Conservation (phyloP, 1,284 basidiomycete species). For the Laetiporus sulphureus region DNA sequence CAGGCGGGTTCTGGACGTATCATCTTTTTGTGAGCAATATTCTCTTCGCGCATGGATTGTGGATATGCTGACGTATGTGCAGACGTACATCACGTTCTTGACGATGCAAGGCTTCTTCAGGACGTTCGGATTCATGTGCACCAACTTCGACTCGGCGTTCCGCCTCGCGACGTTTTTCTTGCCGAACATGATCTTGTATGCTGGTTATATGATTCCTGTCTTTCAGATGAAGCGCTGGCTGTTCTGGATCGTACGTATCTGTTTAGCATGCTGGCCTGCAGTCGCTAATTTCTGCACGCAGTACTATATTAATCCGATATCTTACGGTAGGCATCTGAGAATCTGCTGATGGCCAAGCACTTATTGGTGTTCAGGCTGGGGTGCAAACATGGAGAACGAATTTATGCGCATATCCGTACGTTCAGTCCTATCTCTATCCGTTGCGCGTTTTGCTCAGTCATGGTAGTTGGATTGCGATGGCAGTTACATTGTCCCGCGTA, state of each 20-base stretch:
- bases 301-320: constrained; percentile 73
- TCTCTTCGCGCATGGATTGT: too few relatives aligned
- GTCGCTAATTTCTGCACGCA: too few relatives aligned
- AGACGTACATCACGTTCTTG: constrained; percentile 51
- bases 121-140: constrained; percentile 58
- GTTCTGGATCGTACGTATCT: constrained; percentile 83
- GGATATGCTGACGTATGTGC: too few relatives aligned
- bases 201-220: constrained; percentile 70
- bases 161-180: constrained; percentile 56
- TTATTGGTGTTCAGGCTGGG: too few relatives aligned
- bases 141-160: constrained; percentile 61
- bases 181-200: constrained; percentile 58
- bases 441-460: background rate
- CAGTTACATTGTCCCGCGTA: constrained; percentile 64
- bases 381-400: constrained; percentile 79
- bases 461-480: constrained; percentile 60
- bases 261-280: too few relatives aligned
- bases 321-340: too few relatives aligned
- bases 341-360: too few relatives aligned
- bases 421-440: background rate
- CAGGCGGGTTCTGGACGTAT: constrained; percentile 67
- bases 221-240: constrained; percentile 83
- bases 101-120: constrained; percentile 74
- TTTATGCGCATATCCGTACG: constrained; percentile 64
- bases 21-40: constrained; percentile 42